These are phyloP conservation scores for Cystobasidiaceae sp. DNA, from an alignment of 1,284 basidiomycete species.

Conservation along the genomic window DNA sequence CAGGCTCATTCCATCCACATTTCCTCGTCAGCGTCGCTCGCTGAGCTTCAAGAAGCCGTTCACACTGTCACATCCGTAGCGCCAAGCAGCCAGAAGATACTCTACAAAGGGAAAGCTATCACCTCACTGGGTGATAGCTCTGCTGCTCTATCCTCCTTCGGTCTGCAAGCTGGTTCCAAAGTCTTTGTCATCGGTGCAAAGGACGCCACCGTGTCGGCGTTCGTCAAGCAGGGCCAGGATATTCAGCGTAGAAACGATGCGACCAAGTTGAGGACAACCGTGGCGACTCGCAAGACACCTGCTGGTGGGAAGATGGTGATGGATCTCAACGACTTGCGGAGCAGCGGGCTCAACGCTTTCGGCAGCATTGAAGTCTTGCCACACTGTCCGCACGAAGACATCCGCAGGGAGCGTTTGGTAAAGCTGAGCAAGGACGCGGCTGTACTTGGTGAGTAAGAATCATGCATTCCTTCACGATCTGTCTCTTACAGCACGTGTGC, in stretches of 20 bases:
- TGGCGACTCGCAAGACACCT: not conserved
- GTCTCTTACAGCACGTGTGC: not conserved
- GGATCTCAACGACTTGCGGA: slow-evolving; percentile 25
- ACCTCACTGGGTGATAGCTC: not conserved
- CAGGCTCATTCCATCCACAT: slow-evolving; percentile 10
- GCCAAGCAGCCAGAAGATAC: slow-evolving; percentile 31
- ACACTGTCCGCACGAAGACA: slow-evolving; percentile 24
- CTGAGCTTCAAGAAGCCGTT: slow-evolving; percentile 17
- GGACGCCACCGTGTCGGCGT: slow-evolving; percentile 11
- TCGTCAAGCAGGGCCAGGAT: slow-evolving; percentile 15
- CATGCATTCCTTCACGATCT: slow-evolving; percentile 6
- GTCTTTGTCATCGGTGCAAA: slow-evolving; percentile 35
- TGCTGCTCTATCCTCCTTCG: not conserved
- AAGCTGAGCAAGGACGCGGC: slow-evolving; percentile 35
- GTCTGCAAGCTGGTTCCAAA: slow-evolving; percentile 9
- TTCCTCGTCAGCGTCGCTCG: slow-evolving; percentile 18
- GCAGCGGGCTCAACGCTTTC: slow-evolving; percentile 32
- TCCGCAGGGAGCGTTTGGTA: slow-evolving; percentile 33
- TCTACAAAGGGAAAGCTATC: slow-evolving; percentile 33
- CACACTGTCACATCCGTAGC: slow-evolving; percentile 27
- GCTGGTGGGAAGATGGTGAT: slow-evolving; percentile 12
- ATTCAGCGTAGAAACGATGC: slow-evolving; percentile 28
- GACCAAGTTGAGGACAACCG: slow-evolving; percentile 27
- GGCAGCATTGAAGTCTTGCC: slow-evolving; percentile 35
- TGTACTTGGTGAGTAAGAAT: slow-evolving; percentile 24